Conservation (phyloP, 768 basidiomycete genomes). For the Clitopilus passeckerianus region DNA sequence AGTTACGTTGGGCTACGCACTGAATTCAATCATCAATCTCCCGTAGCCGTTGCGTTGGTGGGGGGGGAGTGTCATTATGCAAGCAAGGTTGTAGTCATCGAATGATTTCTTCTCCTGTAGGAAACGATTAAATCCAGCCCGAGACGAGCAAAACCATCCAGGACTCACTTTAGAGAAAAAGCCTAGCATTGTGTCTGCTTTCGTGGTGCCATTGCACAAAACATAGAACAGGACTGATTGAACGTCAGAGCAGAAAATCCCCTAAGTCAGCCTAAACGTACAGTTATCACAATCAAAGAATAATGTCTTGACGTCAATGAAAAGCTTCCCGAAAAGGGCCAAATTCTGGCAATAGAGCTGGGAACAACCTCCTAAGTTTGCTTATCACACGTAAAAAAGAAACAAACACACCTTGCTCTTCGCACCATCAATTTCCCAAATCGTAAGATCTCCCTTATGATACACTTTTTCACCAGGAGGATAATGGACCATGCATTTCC, state of each 20-base stretch:
- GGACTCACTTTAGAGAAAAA: constrained; percentile 57
- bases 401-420: constrained; percentile 61
- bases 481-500: constrained; percentile 56
- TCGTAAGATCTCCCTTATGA: constrained; percentile 79
- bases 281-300: constrained; percentile 90
- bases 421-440: constrained; percentile 95
- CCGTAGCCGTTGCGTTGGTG: constrained; percentile 89
- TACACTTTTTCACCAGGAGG: constrained; percentile 93
- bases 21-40: constrained; percentile 97
- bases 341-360: constrained; percentile 97
- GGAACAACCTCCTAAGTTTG: constrained; percentile 1
- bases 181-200: constrained; percentile 74
- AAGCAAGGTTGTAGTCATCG: constrained; percentile 96
- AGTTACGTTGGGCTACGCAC: constrained; percentile 43
- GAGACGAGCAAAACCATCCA: background rate
- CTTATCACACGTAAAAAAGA: background rate
- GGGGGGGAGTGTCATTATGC: constrained; percentile 93
- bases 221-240: constrained; percentile 84
- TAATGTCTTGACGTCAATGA: constrained; percentile 95
- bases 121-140: no score
- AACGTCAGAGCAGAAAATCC: constrained; percentile 2
- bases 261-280: constrained; percentile 26
- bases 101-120: constrained; percentile 91
- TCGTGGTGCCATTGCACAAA: constrained; percentile 77
- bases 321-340: constrained; percentile 95